Conservation (phyloP, 2,329 filamentous ascomycete genomes). For the Coccinonectria pachysandricola region DNA sequence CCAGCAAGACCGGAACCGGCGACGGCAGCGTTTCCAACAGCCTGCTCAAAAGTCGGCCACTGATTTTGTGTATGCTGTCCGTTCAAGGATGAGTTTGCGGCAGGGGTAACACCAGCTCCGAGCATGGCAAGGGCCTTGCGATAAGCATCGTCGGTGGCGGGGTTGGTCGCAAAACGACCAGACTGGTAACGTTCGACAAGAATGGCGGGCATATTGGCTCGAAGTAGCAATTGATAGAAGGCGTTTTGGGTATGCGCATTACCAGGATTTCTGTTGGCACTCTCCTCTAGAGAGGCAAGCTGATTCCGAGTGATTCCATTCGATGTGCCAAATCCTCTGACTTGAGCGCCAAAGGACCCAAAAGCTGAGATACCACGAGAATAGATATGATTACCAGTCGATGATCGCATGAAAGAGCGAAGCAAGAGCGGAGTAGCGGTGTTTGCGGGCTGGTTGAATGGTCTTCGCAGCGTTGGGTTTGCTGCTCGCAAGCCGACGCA, state of each 20-base stretch:
- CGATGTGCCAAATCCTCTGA: slow-evolving; percentile 31
- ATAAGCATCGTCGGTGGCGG: slow-evolving; percentile 69
- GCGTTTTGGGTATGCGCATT: slow-evolving; percentile 84
- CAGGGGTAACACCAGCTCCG: slow-evolving; percentile 19
- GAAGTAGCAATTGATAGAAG: slow-evolving; percentile 85
- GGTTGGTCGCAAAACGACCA: slow-evolving; percentile 72
- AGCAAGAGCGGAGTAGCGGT: slow-evolving; percentile 11
- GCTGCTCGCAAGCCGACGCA: slow-evolving; percentile 21
- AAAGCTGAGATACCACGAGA: slow-evolving; percentile 12
- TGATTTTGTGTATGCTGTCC: slow-evolving; percentile 16
- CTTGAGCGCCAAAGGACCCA: slow-evolving; percentile 11
- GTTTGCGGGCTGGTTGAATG: slow-evolving; percentile 15
- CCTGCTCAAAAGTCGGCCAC: slow-evolving; percentile 22
- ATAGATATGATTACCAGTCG: slow-evolving; percentile 11
- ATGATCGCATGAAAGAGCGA: slow-evolving; percentile 16
- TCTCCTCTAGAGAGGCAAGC: slow-evolving; percentile 78
- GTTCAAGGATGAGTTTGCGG: slow-evolving; percentile 12
- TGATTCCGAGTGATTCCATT: slow-evolving; percentile 50
- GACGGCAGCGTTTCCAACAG: slow-evolving; percentile 19
- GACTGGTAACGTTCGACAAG: slow-evolving; percentile 83
- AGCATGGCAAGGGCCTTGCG: slow-evolving; percentile 52
- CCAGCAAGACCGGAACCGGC: slow-evolving; percentile 10
- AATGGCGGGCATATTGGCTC: slow-evolving; percentile 89
- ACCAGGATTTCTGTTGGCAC: slow-evolving; percentile 82
- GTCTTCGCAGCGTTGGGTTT: slow-evolving; percentile 18